Base-by-base conservation (phyloP, 179 eudicot genomes). In the Drosera spatulata region DNA sequence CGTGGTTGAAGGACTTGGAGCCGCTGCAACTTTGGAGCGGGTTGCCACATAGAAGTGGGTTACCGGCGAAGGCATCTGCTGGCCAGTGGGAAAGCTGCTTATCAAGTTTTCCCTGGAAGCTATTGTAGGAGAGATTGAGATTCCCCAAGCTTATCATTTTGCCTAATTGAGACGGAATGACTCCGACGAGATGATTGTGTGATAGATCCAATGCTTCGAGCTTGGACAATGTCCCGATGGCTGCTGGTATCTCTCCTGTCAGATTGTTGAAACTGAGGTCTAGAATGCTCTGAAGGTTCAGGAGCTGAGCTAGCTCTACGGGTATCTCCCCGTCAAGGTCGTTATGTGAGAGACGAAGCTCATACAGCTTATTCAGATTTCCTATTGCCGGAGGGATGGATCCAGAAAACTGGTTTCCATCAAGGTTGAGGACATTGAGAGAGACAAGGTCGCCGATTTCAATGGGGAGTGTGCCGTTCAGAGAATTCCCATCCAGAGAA, bases 231-330 rank as follows among this genome's bases (percentile, higher is more conserved):
- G 77, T 65, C 37, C 80, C 91, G 0, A 94, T 76, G 39, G 82
- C 77, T 14, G 81, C 37, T 0, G 99, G 99, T 49, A 94, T 86
- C 51, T 53, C 57, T 2, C 99, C 99, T 0, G 79, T 80, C 39
- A 94, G 78, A 61, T 80, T 80, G 71, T 94, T 94, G 78, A 70
- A 68, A 67, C 99, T 83, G 53, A 94, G 77, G 70, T 94, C 97
- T 8, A 94, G 74, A 61, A 80, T 66, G 61, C 82, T 81, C 60
- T 94, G 97, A 38, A 94, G 83, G 71, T 90, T 80, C 53, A 69
- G 78, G 49, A 94, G 86, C 47, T 77, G 79, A 7, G 95, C 85
- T n/a, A 94, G 50, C 66, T 94, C 96, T 50, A 46, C 7, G 0
- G 97, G 99, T 49, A 94, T 86, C 57, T 80, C 82, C 10, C 94